These are phyloP conservation scores for Globisporangium uncinulatum DNA, from an alignment of 352 stramenopile species.

Conservation along the genomic window DNA sequence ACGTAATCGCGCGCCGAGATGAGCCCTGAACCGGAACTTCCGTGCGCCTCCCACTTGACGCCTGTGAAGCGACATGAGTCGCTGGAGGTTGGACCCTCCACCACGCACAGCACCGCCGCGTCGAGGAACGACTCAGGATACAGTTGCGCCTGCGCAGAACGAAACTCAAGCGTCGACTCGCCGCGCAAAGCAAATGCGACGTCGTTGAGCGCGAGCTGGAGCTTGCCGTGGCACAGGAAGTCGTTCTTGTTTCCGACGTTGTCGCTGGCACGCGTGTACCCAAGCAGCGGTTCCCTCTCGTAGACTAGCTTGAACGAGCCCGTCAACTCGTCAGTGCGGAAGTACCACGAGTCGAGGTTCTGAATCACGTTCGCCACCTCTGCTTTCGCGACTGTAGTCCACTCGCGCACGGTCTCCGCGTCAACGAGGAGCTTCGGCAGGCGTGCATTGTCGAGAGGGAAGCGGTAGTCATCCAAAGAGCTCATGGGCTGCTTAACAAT, in stretches of 20 bases:
- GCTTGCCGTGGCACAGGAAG: slow-evolving; percentile 24
- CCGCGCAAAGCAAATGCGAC: slow-evolving; percentile 26
- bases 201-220: slow-evolving; percentile 33
- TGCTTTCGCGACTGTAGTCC: slow-evolving; percentile 24
- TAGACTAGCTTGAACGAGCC: slow-evolving; percentile 25
- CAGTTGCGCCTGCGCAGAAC: slow-evolving; percentile 31
- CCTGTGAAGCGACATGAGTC: slow-evolving; percentile 45
- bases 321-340: slow-evolving; percentile 25
- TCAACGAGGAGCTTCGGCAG: slow-evolving; percentile 10
- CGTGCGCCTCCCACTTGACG: slow-evolving; percentile 37
- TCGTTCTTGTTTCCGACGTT: slow-evolving; percentile 23
- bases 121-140: slow-evolving; percentile 45
- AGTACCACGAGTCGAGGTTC: slow-evolving; percentile 37
- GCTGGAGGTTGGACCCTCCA: slow-evolving; percentile 17
- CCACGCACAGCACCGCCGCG: slow-evolving; percentile 32
- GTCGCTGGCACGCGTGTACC: slow-evolving; percentile 19
- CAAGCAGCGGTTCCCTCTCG: slow-evolving; percentile 24
- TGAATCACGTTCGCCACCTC: slow-evolving; percentile 26
- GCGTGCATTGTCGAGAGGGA: slow-evolving; percentile 7
- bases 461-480: slow-evolving; percentile 5
- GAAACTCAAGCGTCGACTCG: slow-evolving; percentile 30
- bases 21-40: slow-evolving; percentile 11
- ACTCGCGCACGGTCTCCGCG: slow-evolving; percentile 16
- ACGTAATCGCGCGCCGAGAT: slow-evolving; percentile 29
- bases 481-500: slow-evolving; percentile 2